Conservation (phyloP, 108 stramenopile genomes). For the Ochromonas danica region DNA sequence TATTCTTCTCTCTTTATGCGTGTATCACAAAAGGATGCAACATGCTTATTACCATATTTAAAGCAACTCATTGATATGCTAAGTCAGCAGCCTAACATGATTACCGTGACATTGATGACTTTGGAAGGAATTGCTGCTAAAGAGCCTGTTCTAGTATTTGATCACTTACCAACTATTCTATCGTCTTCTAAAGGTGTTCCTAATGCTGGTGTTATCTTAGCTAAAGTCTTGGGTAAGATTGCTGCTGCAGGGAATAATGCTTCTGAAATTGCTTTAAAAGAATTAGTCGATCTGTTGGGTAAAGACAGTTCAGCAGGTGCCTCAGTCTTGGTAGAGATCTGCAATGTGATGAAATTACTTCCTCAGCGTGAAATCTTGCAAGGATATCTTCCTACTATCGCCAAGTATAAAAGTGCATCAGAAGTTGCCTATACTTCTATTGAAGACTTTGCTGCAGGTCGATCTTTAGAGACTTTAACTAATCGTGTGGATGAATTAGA, state of each 20-base stretch:
- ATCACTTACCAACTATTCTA: neutral
- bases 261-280: neutral
- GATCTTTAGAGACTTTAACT: neutral
- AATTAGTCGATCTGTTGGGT: neutral
- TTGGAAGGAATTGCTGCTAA: neutral
- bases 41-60: neutral
- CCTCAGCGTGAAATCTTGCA: neutral
- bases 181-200: neutral
- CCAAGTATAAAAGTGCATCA: neutral
- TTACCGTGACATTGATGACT: neutral
- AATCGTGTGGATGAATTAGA: constrained; percentile 23
- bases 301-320: neutral
- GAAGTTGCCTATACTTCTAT: neutral
- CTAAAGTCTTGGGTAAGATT: neutral
- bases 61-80: neutral
- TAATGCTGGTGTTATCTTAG: neutral
- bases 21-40: neutral
- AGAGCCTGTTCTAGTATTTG: neutral
- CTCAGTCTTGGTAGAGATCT: neutral
- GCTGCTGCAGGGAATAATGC: neutral
- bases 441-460: constrained; percentile 31
- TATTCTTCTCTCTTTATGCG: neutral
- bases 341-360: neutral
- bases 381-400: neutral
- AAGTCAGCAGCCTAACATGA: neutral